phyloP scores from a whole-genome alignment of 2,329 filamentous ascomycete species.

The Pseudocercospora pini-densiflorae region DNA sequence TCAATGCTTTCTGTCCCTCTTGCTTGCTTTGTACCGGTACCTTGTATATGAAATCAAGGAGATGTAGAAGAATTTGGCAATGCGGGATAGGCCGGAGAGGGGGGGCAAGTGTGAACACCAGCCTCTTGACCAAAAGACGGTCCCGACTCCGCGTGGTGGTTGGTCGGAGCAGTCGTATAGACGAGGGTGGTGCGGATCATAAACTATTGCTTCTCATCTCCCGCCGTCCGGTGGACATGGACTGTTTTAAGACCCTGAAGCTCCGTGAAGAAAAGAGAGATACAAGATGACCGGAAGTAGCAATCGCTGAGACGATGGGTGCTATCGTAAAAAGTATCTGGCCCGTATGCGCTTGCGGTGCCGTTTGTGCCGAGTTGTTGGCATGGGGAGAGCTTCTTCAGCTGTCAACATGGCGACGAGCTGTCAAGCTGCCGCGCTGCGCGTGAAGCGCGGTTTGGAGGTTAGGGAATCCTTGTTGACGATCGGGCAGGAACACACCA shows the following conservation, averaged over 20 bases:
- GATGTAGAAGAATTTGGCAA: not conserved
- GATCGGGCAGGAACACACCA: conserved; percentile 10
- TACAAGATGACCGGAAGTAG: not conserved
- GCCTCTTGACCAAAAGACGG: not conserved
- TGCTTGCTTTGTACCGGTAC: too few species aligned
- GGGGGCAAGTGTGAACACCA: conserved; percentile 72
- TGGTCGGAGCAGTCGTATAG: conserved; percentile 6
- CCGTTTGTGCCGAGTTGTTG: not conserved
- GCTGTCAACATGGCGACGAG: not conserved
- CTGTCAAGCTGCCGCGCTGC: conserved; percentile 11
- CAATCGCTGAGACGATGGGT: not conserved
- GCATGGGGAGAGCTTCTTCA: not conserved
- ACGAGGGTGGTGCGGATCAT: conserved; percentile 5
- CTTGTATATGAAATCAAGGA: not conserved
- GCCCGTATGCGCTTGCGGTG: not conserved
- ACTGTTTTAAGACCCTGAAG: not conserved
- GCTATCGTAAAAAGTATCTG: not conserved
- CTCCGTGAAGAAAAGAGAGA: not conserved
- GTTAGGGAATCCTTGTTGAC: conserved; percentile 1
- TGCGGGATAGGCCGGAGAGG: conserved; percentile 87
- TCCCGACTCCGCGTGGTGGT: conserved; percentile 6
- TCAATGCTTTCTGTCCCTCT: too few species aligned
- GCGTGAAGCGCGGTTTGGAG: conserved; percentile 3
- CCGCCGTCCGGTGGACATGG: not conserved
- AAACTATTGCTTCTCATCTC: conserved; percentile 5